Evolutionary conservation across 768 basidiomycete genomes (phyloP), one percentile per base, ranked within the genome.

Genomic region (Hypsizygus marmoreus): DNA sequence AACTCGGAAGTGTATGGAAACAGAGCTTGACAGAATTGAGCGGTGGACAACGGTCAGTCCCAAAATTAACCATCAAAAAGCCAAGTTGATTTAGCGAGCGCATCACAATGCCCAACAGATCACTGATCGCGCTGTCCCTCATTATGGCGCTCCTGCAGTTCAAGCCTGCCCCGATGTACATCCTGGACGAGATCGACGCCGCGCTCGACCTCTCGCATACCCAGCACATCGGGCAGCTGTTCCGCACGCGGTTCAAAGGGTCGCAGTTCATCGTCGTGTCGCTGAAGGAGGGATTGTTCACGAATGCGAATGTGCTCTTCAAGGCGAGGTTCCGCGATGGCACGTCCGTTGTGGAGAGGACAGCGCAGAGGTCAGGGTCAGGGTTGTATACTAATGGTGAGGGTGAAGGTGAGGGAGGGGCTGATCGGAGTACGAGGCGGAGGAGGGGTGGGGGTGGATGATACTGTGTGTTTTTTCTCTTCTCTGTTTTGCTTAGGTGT

Each of bases 131-230:
- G 0, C 80, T 99, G 1, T 98, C 95, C 10, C 77, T 99, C 29
- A 98, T 98, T 72, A 95, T 99, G 94, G 89, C 97, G 0, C 81
- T 99, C 13, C 82, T 98, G n/a, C 94, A 97, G 64, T 97, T 97
- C 79, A 97, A 97, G 61, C 95, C 95, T 6, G 95, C 95, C 12
- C 95, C 94, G 2, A 94, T 98, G 92, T 98, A 98, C 67, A 99
- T 99, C 62, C 80, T 99, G 7, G 97, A 99, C 69, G 97, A 99
- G 68, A 95, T 99, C 52, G 97, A 98, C 65, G 95, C 97, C 0
- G 95, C 95, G 6, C 79, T 98, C 20, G 97, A 99, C 68, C 72
- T 98, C 10, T 95, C 92, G 22, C 93, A 95, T 56, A 95, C 92
- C 1, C 94, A 98, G 59, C 92, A 99, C 66, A 97, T 99, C 49